These are phyloP conservation scores for Euphorbia celastroides DNA, from an alignment of 441 rosid species.

Conservation along the genomic window DNA sequence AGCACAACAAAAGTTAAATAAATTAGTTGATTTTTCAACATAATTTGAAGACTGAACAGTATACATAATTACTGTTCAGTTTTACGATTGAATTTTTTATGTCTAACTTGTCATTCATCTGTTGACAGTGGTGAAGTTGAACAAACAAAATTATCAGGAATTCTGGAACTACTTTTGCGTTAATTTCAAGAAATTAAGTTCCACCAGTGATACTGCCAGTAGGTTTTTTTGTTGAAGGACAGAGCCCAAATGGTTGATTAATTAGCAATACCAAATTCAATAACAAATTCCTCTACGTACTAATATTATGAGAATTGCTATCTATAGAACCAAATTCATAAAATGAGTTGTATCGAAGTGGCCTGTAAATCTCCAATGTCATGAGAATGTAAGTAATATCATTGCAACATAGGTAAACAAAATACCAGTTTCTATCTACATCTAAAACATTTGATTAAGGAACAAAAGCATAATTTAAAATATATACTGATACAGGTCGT, in stretches of 20 bases:
- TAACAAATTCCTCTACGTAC: too few relatives aligned
- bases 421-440: not conserved
- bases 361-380: not conserved
- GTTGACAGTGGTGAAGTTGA: slow-evolving; percentile 29
- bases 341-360: not conserved
- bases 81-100: not conserved
- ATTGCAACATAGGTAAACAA: too few relatives aligned
- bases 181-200: too few relatives aligned
- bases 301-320: too few relatives aligned
- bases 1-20: too few relatives aligned
- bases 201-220: not conserved
- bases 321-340: too few relatives aligned
- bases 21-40: too few relatives aligned
- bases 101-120: not conserved
- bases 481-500: not conserved
- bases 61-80: too few relatives aligned
- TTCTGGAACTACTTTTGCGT: too few relatives aligned
- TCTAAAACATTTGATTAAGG: not conserved
- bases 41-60: too few relatives aligned
- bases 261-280: not conserved
- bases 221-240: not conserved
- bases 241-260: not conserved
- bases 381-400: too few relatives aligned
- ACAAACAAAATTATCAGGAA: too few relatives aligned
- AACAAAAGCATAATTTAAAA: not conserved